Evolutionary conservation across 305 asterid species (phyloP), one percentile per base, ranked within the genome.

Genomic region (Fraxinus angustifolia): DNA sequence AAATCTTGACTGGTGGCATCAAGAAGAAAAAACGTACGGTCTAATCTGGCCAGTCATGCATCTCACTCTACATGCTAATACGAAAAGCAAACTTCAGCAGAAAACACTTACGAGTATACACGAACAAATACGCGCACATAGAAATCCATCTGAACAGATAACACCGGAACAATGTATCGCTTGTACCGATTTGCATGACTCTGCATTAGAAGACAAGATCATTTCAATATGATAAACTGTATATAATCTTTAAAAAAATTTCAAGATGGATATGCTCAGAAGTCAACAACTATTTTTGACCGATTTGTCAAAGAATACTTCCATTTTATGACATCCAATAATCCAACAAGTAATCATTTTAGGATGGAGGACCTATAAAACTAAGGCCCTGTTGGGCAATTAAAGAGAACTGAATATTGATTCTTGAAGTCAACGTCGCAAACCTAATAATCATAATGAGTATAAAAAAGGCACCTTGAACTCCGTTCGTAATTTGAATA

Each of bases 161-260:
- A 87, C 84, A 94, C 92, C 4, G 99, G 99, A 85, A 93, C 96
- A 84, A 94, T 94, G 86, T 92, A 96, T 70, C 98, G 87, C 88
- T 92, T 96, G 88, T 96, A 92, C 33, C 99, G 94, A 89, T 96
- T 96, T 71, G 99, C 99, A 88, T 96, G 99, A 89, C 97, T 89
- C 99, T 96, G 95, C 91, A 87, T 75, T 70, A 70, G n/a, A 33
- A 70, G 45, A 31, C 21, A 70, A 70, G 5, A 70, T 70, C 11
- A 3, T 33, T 70, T 35, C 40, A 14, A 31, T 70, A 70, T 70
- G 75, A 31, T 31, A 70, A 31, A 16, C 0, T 3, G 12, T 4
- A 33, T 16, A 14, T 31, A 31, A 7, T 70, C 30, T 6, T 7
- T 33, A 31, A 70, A 31, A 70, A 30, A 14, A 31, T 0, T 31